These are phyloP conservation scores for Neofusicoccum laricinum DNA, from an alignment of 2,329 filamentous ascomycete species.

Conservation along the genomic window DNA sequence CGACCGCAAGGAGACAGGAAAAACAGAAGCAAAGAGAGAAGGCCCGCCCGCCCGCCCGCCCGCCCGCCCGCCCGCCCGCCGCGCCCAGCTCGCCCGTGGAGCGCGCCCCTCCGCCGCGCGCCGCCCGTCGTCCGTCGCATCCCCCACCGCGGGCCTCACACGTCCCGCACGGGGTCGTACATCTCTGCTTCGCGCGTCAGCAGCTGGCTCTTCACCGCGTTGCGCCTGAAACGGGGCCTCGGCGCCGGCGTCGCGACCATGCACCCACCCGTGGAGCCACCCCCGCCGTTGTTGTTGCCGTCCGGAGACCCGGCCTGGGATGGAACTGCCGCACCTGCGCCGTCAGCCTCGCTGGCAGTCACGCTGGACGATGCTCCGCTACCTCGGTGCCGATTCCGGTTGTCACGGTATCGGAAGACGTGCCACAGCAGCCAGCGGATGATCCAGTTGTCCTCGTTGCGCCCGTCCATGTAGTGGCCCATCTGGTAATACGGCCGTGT, in stretches of 20 bases:
- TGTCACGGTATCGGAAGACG: conserved; percentile 48
- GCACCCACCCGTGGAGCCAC: conserved; percentile 14
- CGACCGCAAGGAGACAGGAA: background rate
- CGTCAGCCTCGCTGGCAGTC: conserved; percentile 15
- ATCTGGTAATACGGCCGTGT: conserved; percentile 42
- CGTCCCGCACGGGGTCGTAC: conserved; percentile 14
- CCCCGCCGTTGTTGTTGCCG: conserved; percentile 9
- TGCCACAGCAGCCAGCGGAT: conserved; percentile 53
- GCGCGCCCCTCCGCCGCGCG: background rate
- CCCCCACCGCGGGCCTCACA: background rate
- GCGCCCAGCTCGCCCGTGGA: background rate
- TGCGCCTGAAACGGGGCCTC: background rate
- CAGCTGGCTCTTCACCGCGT: background rate
- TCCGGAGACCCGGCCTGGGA: conserved; percentile 14
- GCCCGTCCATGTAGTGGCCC: conserved; percentile 39
- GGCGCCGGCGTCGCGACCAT: background rate
- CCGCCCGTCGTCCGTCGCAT: background rate
- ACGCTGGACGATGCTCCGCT: conserved; percentile 17
- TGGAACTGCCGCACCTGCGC: conserved; percentile 13
- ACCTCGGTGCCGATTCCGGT: conserved; percentile 28
- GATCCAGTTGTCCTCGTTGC: conserved; percentile 49
- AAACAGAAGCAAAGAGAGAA: background rate
- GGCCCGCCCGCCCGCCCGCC: background rate
- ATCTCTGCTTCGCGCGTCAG: conserved; percentile 10
- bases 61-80: background rate